phyloP scores from a whole-genome alignment of 345 rosid genomes.

The Kernera saxatilis region DNA sequence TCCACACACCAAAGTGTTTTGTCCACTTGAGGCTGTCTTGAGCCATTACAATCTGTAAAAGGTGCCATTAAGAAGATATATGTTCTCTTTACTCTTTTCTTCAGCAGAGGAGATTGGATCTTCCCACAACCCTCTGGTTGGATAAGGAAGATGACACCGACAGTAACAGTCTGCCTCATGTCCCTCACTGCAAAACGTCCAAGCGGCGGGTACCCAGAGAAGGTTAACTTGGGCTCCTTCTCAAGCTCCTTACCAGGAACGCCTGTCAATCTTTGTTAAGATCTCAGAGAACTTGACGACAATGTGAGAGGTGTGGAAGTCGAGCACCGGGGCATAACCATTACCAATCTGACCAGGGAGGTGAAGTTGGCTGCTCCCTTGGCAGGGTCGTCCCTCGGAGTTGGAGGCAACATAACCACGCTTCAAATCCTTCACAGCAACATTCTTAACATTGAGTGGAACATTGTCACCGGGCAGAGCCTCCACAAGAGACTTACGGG shows the following conservation, averaged over 20 bases:
- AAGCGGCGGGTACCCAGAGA: conserved; percentile 64
- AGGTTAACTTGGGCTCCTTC: conserved; percentile 81
- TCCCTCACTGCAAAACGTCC: conserved; percentile 89
- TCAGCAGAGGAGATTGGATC: too few relatives aligned
- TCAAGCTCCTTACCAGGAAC: conserved; percentile 79
- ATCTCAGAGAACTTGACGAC: conserved; percentile 75
- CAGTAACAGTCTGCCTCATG: conserved; percentile 90
- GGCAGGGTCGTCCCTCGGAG: conserved; percentile 86
- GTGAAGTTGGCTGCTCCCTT: conserved; percentile 77
- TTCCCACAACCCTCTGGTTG: too few relatives aligned
- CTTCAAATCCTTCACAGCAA: conserved; percentile 84
- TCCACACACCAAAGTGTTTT: too few relatives aligned
- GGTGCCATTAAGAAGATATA: too few relatives aligned
- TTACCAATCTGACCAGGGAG: conserved; percentile 75
- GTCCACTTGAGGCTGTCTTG: too few relatives aligned
- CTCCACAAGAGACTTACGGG: conserved; percentile 73
- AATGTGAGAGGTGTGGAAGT: conserved; percentile 84
- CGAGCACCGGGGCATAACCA: conserved; percentile 86
- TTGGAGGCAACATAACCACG: conserved; percentile 79
- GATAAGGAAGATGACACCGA: conserved; percentile 74
- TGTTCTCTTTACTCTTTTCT: too few relatives aligned
- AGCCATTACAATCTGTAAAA: too few relatives aligned
- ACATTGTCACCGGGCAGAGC: conserved; percentile 84
- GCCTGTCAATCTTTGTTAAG: conserved; percentile 62
- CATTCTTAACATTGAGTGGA: conserved; percentile 82